Base-by-base conservation (phyloP, 208 protist species). In the Acanthamoeba healyi region DNA sequence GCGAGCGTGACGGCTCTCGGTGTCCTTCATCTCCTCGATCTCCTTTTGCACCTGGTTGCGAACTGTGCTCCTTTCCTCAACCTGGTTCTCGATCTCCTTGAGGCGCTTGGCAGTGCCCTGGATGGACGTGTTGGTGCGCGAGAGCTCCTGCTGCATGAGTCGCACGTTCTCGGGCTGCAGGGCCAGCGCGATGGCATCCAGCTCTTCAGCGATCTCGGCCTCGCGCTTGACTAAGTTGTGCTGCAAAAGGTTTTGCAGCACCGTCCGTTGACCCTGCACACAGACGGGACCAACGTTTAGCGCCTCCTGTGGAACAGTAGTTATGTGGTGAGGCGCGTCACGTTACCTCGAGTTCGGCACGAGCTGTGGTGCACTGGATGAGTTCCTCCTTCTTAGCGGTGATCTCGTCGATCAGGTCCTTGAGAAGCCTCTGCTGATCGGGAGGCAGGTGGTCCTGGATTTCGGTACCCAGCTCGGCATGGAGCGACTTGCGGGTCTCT, bases 271-370 rank as follows among this genome's bases (percentile, higher is more conserved):
- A n/a, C 87, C 38, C 54, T 92, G n/a, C 19, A 72, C n/a, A n/a
- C n/a, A n/a, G n/a, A n/a, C n/a, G n/a, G n/a, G n/a, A n/a, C n/a
- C n/a, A n/a, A n/a, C n/a, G n/a, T n/a, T n/a, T n/a, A n/a, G n/a
- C n/a, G n/a, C n/a, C n/a, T n/a, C n/a, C n/a, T n/a, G n/a, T n/a
- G n/a, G n/a, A n/a, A n/a, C n/a, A n/a, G n/a, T n/a, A n/a, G n/a
- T n/a, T n/a, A n/a, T n/a, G n/a, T n/a, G n/a, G n/a, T n/a, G n/a
- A n/a, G n/a, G n/a, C n/a, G n/a, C n/a, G n/a, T n/a, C n/a, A n/a
- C n/a, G n/a, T n/a, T 86, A 98, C 96, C 95, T 97, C 97, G 5
- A 98, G 74, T 38, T 93, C 61, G 19, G 70, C 87, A 19, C 72
- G 40, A 24, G 63, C n/a, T 1, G 61, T 4, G 6, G 87, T 42